Conservation (phyloP, 257 asterid species). For the Craterostigma plantagineum region DNA sequence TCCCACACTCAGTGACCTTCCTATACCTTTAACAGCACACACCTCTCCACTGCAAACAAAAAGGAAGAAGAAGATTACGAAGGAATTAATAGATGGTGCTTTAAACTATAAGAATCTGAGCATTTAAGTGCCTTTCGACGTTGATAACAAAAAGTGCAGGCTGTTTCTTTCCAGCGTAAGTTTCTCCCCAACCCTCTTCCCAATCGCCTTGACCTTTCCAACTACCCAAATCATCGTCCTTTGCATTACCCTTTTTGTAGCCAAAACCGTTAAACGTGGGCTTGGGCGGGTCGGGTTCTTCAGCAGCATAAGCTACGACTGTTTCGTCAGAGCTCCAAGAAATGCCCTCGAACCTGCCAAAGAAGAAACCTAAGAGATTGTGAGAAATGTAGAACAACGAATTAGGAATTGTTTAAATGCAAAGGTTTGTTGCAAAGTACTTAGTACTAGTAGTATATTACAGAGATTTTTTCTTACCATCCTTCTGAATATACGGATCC, state of each 20-base stretch:
- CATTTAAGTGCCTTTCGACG: constrained; percentile 24
- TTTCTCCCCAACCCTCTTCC: constrained; percentile 99
- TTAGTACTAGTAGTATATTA: background rate
- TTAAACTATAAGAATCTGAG: background rate
- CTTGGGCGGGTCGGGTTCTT: constrained; percentile 48
- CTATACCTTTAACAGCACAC: constrained; percentile 24
- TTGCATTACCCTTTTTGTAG: constrained; percentile 29
- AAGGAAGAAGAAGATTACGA: constrained; percentile 4
- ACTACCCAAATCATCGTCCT: constrained; percentile 55
- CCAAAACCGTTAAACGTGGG: constrained; percentile 50
- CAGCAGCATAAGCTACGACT: constrained; percentile 68
- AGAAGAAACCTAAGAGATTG: constrained; percentile 7
- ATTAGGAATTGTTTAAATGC: background rate
- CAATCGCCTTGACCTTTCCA: constrained; percentile 94
- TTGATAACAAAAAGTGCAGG: constrained; percentile 74
- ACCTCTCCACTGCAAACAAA: constrained; percentile 44
- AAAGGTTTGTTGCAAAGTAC: background rate
- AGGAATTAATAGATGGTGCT: constrained; percentile 2
- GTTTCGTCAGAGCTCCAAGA: constrained; percentile 85
- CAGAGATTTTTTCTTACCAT: constrained; percentile 31
- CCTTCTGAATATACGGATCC: constrained; percentile 83
- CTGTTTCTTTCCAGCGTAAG: constrained; percentile 72
- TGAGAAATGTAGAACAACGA: background rate
- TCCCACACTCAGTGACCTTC: constrained; percentile 37
- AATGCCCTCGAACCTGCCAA: constrained; percentile 85